Evolutionary conservation across 2,329 filamentous ascomycete species (phyloP), one percentile per base, ranked within the genome.

Genomic region (Fusarium illudens): DNA sequence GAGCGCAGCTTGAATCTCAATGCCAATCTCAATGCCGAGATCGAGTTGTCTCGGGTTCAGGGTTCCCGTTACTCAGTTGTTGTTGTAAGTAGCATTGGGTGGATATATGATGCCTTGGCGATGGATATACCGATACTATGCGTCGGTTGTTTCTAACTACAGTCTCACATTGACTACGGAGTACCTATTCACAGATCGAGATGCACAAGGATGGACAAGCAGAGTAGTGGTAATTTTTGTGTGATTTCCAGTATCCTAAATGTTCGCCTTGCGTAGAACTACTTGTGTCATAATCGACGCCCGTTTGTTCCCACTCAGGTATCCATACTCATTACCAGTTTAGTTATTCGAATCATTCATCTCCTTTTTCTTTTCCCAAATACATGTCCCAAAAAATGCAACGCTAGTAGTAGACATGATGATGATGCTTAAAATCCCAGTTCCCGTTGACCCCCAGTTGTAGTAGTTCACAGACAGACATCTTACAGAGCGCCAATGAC

Each of bases 401-500:
- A 66, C 65, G 65, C 65, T 73, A 71, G 69, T 73, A 64, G 67
- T 65, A 67, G 64, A 71, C 62, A 66, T 66, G 58, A 67, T 72
- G 52, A 68, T 71, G 52, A 70, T 73, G 65, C 57, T 55, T 58
- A 58, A 49, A 68, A 71, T 53, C 53, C 52, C 60, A 49, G 51
- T 57, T 49, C 53, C 44, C 50, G 46, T 59, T 36, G 25, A 58
- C 50, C 42, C 50, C 42, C 19, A n/a, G 20, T 27, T 11, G 39
- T 27, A 27, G 9, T 42, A 58, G 58, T 51, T 53, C 53, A 58
- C 37, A 54, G 22, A 51, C 63, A 57, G 60, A 54, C 63, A 57
- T 60, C 50, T 72, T 75, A 75, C 54, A 73, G 57, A 59, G 66
- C 48, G 51, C 69, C 72, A 52, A 75, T 64, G 34, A 75, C 75